phyloP scores from a whole-genome alignment of 1,284 basidiomycete genomes.

The Ceratobasidium sp. region DNA sequence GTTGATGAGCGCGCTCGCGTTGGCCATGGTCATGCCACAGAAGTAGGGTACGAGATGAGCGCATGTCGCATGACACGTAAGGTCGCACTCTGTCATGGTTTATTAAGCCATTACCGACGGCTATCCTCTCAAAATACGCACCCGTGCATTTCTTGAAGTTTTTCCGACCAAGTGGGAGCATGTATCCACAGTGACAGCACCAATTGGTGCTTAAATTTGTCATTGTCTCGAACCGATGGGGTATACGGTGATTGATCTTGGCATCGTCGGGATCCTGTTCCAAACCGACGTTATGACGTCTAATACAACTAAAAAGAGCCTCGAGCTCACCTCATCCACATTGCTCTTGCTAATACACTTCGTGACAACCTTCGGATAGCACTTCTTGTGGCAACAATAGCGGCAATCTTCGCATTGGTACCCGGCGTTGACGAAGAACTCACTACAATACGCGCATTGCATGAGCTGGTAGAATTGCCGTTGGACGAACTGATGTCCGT shows the following conservation, averaged over 20 bases:
- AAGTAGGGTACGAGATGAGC: conserved; percentile 99
- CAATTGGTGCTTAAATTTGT: conserved; percentile 98
- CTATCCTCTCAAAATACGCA: conserved; percentile 46
- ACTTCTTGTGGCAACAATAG: conserved; percentile 99
- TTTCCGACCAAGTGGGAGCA: conserved; percentile 96
- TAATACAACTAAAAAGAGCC: conserved; percentile 31
- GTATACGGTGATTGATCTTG: conserved; percentile 99
- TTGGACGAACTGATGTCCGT: conserved; percentile 98
- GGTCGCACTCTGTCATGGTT: conserved; percentile 76
- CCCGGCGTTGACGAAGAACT: conserved; percentile 96
- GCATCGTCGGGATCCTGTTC: conserved; percentile 92
- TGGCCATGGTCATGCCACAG: conserved; percentile 99
- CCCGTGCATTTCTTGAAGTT: conserved; percentile 91
- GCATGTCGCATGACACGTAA: conserved; percentile 98
- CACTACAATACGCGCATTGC: conserved; percentile 97
- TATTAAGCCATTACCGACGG: not conserved
- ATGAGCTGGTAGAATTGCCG: conserved; percentile 99
- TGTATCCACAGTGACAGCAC: conserved; percentile 99
- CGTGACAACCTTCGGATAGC: conserved; percentile 98
- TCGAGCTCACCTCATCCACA: conserved; percentile 75
- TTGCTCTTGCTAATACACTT: conserved; percentile 99
- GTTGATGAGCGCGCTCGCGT: conserved; percentile 91
- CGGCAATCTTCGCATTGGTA: conserved; percentile 99
- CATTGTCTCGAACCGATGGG: conserved; percentile 96
- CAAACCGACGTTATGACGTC: conserved; percentile 14